phyloP scores from a whole-genome alignment of 1,284 basidiomycete species.

The Trichosporon ovoides region DNA sequence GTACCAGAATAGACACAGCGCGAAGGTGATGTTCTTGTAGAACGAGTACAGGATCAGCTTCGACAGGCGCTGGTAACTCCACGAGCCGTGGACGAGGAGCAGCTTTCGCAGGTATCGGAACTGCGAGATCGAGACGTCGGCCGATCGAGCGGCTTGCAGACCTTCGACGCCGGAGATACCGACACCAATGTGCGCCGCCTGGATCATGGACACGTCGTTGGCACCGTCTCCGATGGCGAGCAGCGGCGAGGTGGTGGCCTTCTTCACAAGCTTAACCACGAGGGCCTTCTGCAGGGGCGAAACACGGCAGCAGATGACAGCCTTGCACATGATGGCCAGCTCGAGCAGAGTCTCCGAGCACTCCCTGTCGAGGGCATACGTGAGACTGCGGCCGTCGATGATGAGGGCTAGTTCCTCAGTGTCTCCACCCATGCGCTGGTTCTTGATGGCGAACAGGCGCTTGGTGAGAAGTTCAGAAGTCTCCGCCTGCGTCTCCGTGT shows the following conservation, averaged over 20 bases:
- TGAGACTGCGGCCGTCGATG: slow-evolving; percentile 83
- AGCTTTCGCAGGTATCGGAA: slow-evolving; percentile 94
- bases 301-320: slow-evolving; percentile 58
- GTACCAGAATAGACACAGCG: slow-evolving; percentile 98
- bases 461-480: slow-evolving; percentile 84
- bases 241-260: slow-evolving; percentile 83
- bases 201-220: slow-evolving; percentile 60
- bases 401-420: slow-evolving; percentile 90
- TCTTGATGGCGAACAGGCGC: slow-evolving; percentile 84
- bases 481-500: slow-evolving; percentile 77
- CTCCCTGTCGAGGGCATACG: slow-evolving; percentile 87
- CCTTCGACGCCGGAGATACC: slow-evolving; percentile 99
- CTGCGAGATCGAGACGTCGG: slow-evolving; percentile 96
- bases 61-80: slow-evolving; percentile 93
- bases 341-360: slow-evolving; percentile 84
- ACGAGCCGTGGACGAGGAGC: slow-evolving; percentile 92
- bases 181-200: slow-evolving; percentile 67
- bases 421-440: slow-evolving; percentile 82
- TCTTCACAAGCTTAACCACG: slow-evolving; percentile 97
- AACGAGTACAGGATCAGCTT: slow-evolving; percentile 95
- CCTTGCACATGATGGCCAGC: slow-evolving; percentile 93
- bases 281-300: slow-evolving; percentile 97
- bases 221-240: slow-evolving; percentile 75
- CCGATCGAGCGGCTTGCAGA: slow-evolving; percentile 91
- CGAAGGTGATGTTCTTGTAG: slow-evolving; percentile 95